A percentile compares a stretch with the other conserved stretches of the same genome.
Conservation (phyloP, 2,329 filamentous ascomycete genomes). For the Fusarium tjaetaba region DNA sequence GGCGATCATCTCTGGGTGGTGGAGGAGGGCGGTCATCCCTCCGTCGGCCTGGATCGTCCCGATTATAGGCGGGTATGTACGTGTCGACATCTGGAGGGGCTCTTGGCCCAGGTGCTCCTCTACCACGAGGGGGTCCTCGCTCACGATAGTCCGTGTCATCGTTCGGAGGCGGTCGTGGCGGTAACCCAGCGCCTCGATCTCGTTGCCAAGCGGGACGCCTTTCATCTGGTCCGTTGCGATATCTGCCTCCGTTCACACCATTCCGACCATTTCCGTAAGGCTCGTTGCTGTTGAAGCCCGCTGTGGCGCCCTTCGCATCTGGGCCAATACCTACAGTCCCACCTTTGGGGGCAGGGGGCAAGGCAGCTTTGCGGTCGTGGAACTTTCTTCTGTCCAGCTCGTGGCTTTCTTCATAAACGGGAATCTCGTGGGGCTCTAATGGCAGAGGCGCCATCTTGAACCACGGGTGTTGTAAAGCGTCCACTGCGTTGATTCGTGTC, state of each 20-base stretch:
- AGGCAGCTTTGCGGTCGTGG: slow-evolving; percentile 82
- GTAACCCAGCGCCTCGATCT: slow-evolving; percentile 60
- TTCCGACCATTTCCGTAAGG: slow-evolving; percentile 59
- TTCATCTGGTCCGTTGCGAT: slow-evolving; percentile 55
- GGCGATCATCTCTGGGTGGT: slow-evolving; percentile 43
- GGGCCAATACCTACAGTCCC: slow-evolving; percentile 85
- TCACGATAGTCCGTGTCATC: slow-evolving; percentile 55
- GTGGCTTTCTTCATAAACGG: slow-evolving; percentile 91
- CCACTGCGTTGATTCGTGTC: slow-evolving; percentile 88
- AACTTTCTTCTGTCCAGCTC: slow-evolving; percentile 95
- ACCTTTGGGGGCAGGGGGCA: slow-evolving; percentile 91
- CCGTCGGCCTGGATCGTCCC: slow-evolving; percentile 48
- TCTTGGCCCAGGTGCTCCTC: slow-evolving; percentile 45
- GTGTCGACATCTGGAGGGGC: slow-evolving; percentile 57
- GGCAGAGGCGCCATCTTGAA: slow-evolving; percentile 84
- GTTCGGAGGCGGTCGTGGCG: slow-evolving; percentile 53
- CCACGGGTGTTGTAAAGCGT: slow-evolving; percentile 92
- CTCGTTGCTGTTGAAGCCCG: slow-evolving; percentile 62
- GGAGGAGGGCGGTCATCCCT: slow-evolving; percentile 46
- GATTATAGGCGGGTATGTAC: slow-evolving; percentile 60
- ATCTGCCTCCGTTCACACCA: slow-evolving; percentile 59
- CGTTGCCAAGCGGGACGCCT: slow-evolving; percentile 65
- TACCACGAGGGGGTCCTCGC: slow-evolving; percentile 44
- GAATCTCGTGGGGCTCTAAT: slow-evolving; percentile 85
- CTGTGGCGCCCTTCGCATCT: slow-evolving; percentile 58